Evolutionary conservation across 805 yeast genomes (phyloP).

Genomic region (Candida fluviatilis): DNA sequence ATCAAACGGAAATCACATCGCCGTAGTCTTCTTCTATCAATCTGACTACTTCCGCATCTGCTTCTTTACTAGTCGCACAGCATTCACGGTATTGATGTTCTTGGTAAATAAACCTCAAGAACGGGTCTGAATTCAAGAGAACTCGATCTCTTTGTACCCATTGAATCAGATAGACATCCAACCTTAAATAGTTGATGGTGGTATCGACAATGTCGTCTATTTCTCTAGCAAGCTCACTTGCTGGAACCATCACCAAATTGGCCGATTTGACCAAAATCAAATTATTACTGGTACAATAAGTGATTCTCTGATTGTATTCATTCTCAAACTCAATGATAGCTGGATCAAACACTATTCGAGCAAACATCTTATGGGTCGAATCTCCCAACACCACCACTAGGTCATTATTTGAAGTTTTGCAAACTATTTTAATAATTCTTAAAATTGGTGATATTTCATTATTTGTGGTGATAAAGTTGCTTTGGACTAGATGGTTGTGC

Average conservation of each 20-base stretch:
- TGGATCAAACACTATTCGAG: conserved; percentile 21
- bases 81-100: background rate
- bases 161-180: conserved; percentile 27
- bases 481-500: conserved; percentile 11
- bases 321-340: conserved; percentile 28
- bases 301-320: conserved; percentile 27
- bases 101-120: conserved; percentile 1
- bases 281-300: conserved; percentile 24
- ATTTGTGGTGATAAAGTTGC: conserved; percentile 13
- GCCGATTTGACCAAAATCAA: conserved; percentile 26
- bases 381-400: conserved; percentile 31
- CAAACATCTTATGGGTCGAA: conserved; percentile 25
- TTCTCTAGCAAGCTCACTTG: conserved; percentile 8
- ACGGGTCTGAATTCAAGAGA: conserved; percentile 10
- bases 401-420: conserved; percentile 18
- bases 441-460: conserved; percentile 21
- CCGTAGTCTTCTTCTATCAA: background rate
- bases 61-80: background rate
- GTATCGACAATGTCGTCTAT: conserved; percentile 9
- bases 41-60: background rate
- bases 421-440: conserved; percentile 23
- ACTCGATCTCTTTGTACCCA: conserved; percentile 31
- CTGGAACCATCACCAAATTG: conserved; percentile 19
- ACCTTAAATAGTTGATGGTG: conserved; percentile 16
- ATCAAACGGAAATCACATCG: background rate